These are phyloP conservation scores for Blepharisma japonicum DNA, from an alignment of 73 alveolate species.

Conservation along the genomic window DNA sequence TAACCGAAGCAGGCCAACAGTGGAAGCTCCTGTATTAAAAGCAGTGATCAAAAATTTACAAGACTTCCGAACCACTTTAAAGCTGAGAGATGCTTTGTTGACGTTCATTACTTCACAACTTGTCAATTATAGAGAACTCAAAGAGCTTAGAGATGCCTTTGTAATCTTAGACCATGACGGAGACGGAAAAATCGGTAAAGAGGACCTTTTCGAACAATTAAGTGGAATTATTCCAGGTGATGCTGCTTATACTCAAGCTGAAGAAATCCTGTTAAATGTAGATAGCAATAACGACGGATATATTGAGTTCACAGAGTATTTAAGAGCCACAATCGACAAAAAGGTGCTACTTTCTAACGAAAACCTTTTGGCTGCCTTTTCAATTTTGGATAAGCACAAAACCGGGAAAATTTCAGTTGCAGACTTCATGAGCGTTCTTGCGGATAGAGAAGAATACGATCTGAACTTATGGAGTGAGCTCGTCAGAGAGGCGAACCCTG, in stretches of 20 bases:
- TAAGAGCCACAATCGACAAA: neutral
- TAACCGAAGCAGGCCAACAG: neutral
- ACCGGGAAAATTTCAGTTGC: conserved; percentile 4
- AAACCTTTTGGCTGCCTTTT: neutral
- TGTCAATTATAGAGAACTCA: neutral
- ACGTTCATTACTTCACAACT: neutral
- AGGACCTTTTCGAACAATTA: neutral
- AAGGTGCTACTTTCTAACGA: neutral
- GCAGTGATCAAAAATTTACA: neutral
- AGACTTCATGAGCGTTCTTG: neutral
- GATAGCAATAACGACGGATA: neutral
- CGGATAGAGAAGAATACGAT: too few species aligned
- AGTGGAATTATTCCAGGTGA: neutral
- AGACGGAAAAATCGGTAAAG: neutral
- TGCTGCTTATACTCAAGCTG: neutral
- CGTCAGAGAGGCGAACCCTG: too few species aligned
- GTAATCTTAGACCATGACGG: neutral
- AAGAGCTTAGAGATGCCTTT: neutral
- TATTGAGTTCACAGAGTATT: neutral
- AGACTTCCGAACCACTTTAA: neutral
- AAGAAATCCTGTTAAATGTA: neutral
- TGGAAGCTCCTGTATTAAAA: neutral
- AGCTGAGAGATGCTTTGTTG: neutral
- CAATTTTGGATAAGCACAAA: neutral
- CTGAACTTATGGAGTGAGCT: too few species aligned